Conservation (phyloP, 768 basidiomycete species). For the Boletus bicolor region DNA sequence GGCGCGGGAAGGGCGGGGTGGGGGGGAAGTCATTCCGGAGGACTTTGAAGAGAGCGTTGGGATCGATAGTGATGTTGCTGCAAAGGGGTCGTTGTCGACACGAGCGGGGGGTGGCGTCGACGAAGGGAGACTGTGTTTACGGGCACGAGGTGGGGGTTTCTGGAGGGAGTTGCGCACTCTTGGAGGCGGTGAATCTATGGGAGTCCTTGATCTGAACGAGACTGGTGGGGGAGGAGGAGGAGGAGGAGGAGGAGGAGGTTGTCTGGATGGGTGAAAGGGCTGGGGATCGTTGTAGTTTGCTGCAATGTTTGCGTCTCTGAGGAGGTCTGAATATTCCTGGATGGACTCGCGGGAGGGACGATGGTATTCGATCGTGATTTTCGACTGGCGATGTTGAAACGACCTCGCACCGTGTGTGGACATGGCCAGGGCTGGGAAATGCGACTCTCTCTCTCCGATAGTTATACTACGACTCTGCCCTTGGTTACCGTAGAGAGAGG, state of each 20-base stretch:
- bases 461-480: too few species aligned
- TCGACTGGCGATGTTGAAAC: conserved; percentile 48
- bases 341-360: conserved; percentile 72
- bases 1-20: conserved; percentile 77
- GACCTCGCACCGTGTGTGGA: conserved; percentile 31
- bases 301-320: conserved; percentile 51
- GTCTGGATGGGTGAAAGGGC: conserved; percentile 38
- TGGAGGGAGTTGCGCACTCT: conserved; percentile 55
- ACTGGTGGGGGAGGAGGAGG: conserved; percentile 11
- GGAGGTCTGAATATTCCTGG: conserved; percentile 72
- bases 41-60: neutral
- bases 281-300: conserved; percentile 33
- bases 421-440: conserved; percentile 27
- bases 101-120: conserved; percentile 25
- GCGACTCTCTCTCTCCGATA: too few species aligned
- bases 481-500: too few species aligned
- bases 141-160: conserved; percentile 53
- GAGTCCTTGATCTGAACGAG: conserved; percentile 27
- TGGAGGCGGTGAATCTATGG: conserved; percentile 20
- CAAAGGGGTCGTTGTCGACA: conserved; percentile 60
- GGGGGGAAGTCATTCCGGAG: conserved; percentile 44
- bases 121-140: conserved; percentile 51
- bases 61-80: conserved; percentile 26
- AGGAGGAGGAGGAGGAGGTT: conserved; percentile 41
- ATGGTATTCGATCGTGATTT: conserved; percentile 74